These are phyloP conservation scores for Chaetomiaceae sp. DNA, from an alignment of 2,329 filamentous ascomycete species.

Conservation along the genomic window DNA sequence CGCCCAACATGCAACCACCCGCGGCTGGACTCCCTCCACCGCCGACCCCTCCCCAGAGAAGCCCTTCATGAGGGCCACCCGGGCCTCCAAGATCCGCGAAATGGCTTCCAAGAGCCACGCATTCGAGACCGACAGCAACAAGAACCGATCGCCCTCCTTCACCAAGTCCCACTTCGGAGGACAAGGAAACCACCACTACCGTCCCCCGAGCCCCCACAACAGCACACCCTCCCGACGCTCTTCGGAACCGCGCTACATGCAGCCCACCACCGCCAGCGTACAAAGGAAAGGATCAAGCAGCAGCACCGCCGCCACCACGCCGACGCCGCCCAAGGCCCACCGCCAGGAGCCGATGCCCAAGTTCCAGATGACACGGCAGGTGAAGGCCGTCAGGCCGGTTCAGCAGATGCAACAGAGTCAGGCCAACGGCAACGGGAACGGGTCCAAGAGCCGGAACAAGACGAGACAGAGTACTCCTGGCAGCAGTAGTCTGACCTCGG, in stretches of 20 bases:
- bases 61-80: neutral
- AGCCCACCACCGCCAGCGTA: neutral
- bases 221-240: too few species aligned
- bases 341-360: too few species aligned
- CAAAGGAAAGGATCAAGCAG: neutral
- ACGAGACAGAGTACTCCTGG: too few species aligned
- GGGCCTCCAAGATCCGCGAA: neutral
- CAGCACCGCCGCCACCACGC: neutral
- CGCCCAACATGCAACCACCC: neutral
- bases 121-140: neutral
- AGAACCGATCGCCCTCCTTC: too few species aligned
- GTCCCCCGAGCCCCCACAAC: too few species aligned
- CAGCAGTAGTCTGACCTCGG: too few species aligned
- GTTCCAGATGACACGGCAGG: too few species aligned
- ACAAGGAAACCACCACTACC: too few species aligned
- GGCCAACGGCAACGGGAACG: too few species aligned
- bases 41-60: neutral
- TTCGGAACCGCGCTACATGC: neutral
- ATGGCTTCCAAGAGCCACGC: neutral
- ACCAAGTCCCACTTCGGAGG: neutral
- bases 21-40: neutral
- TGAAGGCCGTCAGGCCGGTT: too few species aligned
- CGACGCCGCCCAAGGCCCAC: neutral
- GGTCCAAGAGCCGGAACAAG: too few species aligned
- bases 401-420: too few species aligned